Conservation (phyloP, 2,329 filamentous ascomycete genomes). For the Diplodia scrobiculata region DNA sequence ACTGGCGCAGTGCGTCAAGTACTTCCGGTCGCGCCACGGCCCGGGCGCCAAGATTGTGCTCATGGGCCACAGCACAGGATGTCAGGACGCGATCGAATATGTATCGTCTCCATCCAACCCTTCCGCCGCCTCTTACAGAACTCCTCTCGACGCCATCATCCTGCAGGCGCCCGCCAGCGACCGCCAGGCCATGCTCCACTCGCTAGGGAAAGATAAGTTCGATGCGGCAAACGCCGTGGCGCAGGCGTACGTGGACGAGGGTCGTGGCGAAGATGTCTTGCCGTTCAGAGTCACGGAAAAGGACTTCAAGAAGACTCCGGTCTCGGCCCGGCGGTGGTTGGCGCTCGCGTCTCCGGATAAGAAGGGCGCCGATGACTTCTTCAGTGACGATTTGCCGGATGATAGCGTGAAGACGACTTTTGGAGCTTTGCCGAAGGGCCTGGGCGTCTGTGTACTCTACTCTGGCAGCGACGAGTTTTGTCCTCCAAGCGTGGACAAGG, state of each 20-base stretch:
- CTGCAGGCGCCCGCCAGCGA: constrained; percentile 74
- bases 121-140: constrained; percentile 40
- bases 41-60: constrained; percentile 60
- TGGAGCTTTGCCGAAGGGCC: constrained; percentile 55
- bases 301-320: constrained; percentile 44
- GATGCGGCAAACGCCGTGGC: constrained; percentile 67
- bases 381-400: constrained; percentile 73
- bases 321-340: constrained; percentile 62
- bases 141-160: constrained; percentile 70
- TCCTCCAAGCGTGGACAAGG: constrained; percentile 60
- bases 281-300: constrained; percentile 41
- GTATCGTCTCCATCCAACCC: constrained; percentile 37
- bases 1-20: constrained; percentile 55
- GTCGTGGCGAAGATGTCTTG: constrained; percentile 59
- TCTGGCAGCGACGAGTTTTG: constrained; percentile 69
- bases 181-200: constrained; percentile 4
- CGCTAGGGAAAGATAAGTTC: background rate
- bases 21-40: constrained; percentile 47
- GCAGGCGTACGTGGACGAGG: constrained; percentile 58
- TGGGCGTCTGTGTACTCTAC: constrained; percentile 63
- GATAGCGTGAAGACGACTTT: constrained; percentile 65
- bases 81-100: constrained; percentile 68
- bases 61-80: constrained; percentile 71
- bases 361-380: constrained; percentile 80
- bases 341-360: constrained; percentile 59